Conservation (phyloP, 2,329 filamentous ascomycete genomes). For the Diaporthe eres region DNA sequence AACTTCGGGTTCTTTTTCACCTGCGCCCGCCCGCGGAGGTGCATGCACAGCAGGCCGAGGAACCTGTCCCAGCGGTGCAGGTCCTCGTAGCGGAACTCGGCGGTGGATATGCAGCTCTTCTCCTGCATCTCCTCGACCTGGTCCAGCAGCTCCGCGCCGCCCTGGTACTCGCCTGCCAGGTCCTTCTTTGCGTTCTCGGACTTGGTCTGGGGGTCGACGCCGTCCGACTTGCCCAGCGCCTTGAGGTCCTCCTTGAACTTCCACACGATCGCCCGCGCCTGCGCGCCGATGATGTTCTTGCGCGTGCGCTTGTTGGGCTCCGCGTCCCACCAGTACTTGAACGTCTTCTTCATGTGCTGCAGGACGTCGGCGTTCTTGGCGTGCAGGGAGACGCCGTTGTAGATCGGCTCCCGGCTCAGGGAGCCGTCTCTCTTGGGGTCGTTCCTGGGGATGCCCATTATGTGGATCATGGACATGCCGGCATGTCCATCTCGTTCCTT, state of each 20-base stretch:
- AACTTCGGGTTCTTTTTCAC: conserved; percentile 18
- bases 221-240: conserved; percentile 7
- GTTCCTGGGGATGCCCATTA: conserved; percentile 23
- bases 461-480: conserved; percentile 27
- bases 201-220: conserved; percentile 18
- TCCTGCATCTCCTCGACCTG: conserved; percentile 21
- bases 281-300: conserved; percentile 28
- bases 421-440: conserved; percentile 13
- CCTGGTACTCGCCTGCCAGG: conserved; percentile 7
- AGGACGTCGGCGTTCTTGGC: conserved; percentile 21
- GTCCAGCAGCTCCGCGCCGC: conserved; percentile 2
- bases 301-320: conserved; percentile 13
- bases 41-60: conserved; percentile 16
- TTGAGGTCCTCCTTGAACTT: conserved; percentile 21
- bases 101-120: conserved; percentile 25
- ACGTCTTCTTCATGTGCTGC: conserved; percentile 19
- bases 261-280: conserved; percentile 20
- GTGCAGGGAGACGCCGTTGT: conserved; percentile 22
- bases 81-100: conserved; percentile 26
- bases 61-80: conserved; percentile 29
- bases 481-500: conserved; percentile 10
- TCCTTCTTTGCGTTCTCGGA: not conserved
- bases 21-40: conserved; percentile 17
- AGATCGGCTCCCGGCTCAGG: conserved; percentile 19
- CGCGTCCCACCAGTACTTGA: conserved; percentile 24